Evolutionary conservation across 2,329 filamentous ascomycete species (phyloP).

Genomic region (Aotearoamyces nothofagi): DNA sequence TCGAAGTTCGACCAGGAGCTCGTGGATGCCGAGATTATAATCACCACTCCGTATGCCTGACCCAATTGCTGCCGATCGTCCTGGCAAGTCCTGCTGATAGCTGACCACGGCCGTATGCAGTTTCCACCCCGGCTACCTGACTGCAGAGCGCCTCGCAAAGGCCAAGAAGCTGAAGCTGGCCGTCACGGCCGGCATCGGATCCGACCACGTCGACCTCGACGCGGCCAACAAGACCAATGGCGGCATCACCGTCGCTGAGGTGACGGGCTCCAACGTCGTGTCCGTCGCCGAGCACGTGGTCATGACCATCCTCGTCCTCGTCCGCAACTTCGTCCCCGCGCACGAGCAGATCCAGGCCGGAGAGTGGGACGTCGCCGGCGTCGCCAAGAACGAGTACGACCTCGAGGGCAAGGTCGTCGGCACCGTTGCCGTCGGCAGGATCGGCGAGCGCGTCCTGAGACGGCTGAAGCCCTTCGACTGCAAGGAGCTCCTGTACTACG

Average conservation of each 20-base stretch:
- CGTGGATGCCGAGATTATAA: conserved; percentile 95
- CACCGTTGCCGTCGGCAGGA: conserved; percentile 92
- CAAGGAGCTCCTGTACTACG: conserved; percentile 98
- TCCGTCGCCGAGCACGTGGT: conserved; percentile 97
- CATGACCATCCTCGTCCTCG: conserved; percentile 93
- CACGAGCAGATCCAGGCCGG: conserved; percentile 84
- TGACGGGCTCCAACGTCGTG: conserved; percentile 96
- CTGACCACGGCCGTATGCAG: conserved; percentile 28
- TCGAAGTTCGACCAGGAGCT: conserved; percentile 93
- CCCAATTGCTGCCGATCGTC: too few relatives aligned
- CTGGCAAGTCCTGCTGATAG: too few relatives aligned
- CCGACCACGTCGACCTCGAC: conserved; percentile 77
- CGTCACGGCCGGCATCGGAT: conserved; percentile 93
- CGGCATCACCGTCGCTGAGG: conserved; percentile 91
- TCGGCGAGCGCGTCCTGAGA: conserved; percentile 93
- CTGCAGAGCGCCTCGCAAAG: conserved; percentile 86
- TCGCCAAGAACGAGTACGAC: conserved; percentile 97
- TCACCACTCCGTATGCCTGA: conserved; percentile 72
- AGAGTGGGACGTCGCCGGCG: conserved; percentile 90
- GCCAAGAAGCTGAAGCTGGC: conserved; percentile 98
- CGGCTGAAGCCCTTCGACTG: conserved; percentile 96
- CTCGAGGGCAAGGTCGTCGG: conserved; percentile 96
- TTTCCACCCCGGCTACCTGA: conserved; percentile 98
- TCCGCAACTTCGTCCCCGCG: conserved; percentile 97
- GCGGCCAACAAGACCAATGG: conserved; percentile 98